Evolutionary conservation across 2,329 filamentous ascomycete genomes (phyloP).

Genomic region (Ophiostoma ips): DNA sequence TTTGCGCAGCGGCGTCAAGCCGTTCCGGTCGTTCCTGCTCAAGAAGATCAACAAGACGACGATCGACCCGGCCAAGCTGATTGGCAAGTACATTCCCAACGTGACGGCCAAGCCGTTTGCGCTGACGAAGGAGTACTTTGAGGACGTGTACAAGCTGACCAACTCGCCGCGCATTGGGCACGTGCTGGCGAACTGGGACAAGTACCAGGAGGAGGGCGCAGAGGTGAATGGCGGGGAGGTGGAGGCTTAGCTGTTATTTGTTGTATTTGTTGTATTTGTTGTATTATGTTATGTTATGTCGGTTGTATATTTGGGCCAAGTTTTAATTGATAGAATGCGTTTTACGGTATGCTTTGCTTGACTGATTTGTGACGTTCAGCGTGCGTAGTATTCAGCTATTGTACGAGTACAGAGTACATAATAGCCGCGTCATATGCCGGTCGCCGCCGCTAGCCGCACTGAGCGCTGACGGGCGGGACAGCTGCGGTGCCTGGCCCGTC

Average conservation of each 20-base stretch:
- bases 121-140: constrained; percentile 96
- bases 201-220: constrained; percentile 45
- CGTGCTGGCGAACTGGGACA: constrained; percentile 77
- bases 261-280: neutral
- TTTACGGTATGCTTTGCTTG: neutral
- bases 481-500: neutral
- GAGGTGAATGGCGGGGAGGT: constrained; percentile 14
- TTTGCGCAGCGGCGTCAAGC: constrained; percentile 94
- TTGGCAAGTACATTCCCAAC: constrained; percentile 98
- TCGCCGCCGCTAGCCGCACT: neutral
- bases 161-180: constrained; percentile 67
- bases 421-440: too few species aligned
- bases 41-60: constrained; percentile 99
- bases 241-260: neutral
- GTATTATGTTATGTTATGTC: neutral
- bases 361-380: too few species aligned
- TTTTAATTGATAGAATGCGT: neutral
- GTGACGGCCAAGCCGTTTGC: constrained; percentile 93
- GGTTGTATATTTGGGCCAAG: neutral
- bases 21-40: constrained; percentile 92
- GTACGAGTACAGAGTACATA: too few species aligned
- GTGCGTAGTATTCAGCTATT: neutral
- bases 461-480: neutral
- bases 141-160: constrained; percentile 92
- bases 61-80: constrained; percentile 89